These are phyloP conservation scores for Macrocybe gigantea DNA, from an alignment of 768 basidiomycete genomes.

Conservation along the genomic window DNA sequence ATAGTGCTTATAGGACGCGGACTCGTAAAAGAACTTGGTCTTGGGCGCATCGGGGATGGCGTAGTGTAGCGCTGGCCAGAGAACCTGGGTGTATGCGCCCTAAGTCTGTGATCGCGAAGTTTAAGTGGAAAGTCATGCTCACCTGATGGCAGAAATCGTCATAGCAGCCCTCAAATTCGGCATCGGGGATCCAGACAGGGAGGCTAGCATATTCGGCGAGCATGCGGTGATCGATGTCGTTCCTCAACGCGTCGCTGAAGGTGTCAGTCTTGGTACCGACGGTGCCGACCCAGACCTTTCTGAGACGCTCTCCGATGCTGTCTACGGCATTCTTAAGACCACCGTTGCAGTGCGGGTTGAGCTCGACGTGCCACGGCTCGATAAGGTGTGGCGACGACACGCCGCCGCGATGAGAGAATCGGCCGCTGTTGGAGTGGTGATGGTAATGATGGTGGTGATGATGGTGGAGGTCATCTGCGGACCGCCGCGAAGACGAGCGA, in stretches of 20 bases:
- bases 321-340: slow-evolving; percentile 80
- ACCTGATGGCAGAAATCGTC: slow-evolving; percentile 82
- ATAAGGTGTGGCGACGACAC: not conserved
- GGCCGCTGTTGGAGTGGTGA: slow-evolving; percentile 3
- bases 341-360: slow-evolving; percentile 73
- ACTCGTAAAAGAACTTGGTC: slow-evolving; percentile 77
- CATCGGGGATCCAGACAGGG: slow-evolving; percentile 79
- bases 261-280: slow-evolving; percentile 67
- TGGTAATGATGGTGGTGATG: slow-evolving; percentile 3
- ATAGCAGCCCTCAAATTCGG: slow-evolving; percentile 73
- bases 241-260: slow-evolving; percentile 49
- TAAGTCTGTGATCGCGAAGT: too few species aligned
- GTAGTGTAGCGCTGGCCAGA: slow-evolving; percentile 87
- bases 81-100: slow-evolving; percentile 28
- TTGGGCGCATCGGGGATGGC: slow-evolving; percentile 85
- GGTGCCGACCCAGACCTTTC: slow-evolving; percentile 62
- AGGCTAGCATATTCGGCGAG: slow-evolving; percentile 30
- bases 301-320: slow-evolving; percentile 53
- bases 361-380: slow-evolving; percentile 40
- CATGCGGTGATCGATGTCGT: slow-evolving; percentile 48
- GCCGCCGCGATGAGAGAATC: not conserved
- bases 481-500: slow-evolving; percentile 48
- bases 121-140: too few species aligned
- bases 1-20: slow-evolving; percentile 79
- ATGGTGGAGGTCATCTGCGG: slow-evolving; percentile 12